Evolutionary conservation across 805 yeast genomes (phyloP).

Genomic region (Sugiyamaella qingdaonensis): DNA sequence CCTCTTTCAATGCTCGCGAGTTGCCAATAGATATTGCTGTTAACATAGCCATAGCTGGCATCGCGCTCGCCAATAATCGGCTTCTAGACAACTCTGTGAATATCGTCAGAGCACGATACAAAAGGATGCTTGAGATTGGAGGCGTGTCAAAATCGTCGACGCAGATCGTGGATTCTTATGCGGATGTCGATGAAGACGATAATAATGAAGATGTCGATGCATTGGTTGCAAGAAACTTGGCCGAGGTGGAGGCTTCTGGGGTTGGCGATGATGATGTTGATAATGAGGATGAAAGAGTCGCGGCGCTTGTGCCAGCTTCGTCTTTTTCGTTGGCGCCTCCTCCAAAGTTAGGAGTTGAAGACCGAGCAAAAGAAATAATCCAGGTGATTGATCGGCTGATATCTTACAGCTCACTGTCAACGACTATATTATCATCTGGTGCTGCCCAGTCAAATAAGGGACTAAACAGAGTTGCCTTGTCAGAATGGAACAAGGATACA

Average conservation of each 20-base stretch:
- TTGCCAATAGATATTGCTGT: slow-evolving; percentile 62
- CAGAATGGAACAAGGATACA: slow-evolving; percentile 61
- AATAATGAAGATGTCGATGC: slow-evolving; percentile 25
- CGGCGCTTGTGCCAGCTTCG: slow-evolving; percentile 35
- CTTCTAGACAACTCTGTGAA: slow-evolving; percentile 62
- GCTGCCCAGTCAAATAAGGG: slow-evolving; percentile 22
- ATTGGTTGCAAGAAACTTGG: slow-evolving; percentile 2
- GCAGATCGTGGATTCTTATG: slow-evolving; percentile 29
- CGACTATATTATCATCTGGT: slow-evolving; percentile 14
- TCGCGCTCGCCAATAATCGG: slow-evolving; percentile 49
- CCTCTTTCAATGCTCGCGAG: slow-evolving; percentile 63
- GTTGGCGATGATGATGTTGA: slow-evolving; percentile 21
- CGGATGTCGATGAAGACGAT: slow-evolving; percentile 32
- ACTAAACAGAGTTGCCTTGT: slow-evolving; percentile 32
- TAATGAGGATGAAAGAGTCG: slow-evolving; percentile 31
- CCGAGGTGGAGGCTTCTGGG: slow-evolving; percentile 13
- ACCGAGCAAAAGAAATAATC: slow-evolving; percentile 14
- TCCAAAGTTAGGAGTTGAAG: slow-evolving; percentile 17
- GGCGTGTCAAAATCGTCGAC: slow-evolving; percentile 5
- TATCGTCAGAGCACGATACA: slow-evolving; percentile 65
- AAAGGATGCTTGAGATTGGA: slow-evolving; percentile 39
- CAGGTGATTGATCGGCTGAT: slow-evolving; percentile 22
- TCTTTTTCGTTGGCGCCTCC: slow-evolving; percentile 59
- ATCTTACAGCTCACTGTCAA: slow-evolving; percentile 16
- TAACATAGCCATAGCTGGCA: slow-evolving; percentile 62